Evolutionary conservation across 176 grass and related monocot genomes (phyloP).

Genomic region (Poa annua): DNA sequence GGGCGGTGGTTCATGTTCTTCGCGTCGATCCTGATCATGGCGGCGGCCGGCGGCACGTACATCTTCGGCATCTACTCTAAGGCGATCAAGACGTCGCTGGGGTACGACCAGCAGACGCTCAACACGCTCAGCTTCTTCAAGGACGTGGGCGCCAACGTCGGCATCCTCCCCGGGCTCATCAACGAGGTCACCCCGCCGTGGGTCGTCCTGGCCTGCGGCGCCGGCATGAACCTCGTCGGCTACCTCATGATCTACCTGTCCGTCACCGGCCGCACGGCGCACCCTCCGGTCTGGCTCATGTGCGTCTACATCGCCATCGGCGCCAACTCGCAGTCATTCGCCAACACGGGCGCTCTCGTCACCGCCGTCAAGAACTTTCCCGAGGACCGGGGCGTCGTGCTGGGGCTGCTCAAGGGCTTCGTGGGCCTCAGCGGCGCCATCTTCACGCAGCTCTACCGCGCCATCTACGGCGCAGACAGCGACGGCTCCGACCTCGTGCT

Average conservation of each 20-base stretch:
- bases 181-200: slow-evolving; percentile 69
- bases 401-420: slow-evolving; percentile 77
- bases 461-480: slow-evolving; percentile 56
- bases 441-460: slow-evolving; percentile 83
- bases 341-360: slow-evolving; percentile 76
- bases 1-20: slow-evolving; percentile 90
- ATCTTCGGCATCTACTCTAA: slow-evolving; percentile 81
- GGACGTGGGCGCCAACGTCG: slow-evolving; percentile 76
- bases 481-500: slow-evolving; percentile 62
- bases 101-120: slow-evolving; percentile 80
- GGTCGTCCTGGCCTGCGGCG: slow-evolving; percentile 56
- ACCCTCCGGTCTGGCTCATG: slow-evolving; percentile 70
- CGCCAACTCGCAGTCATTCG: slow-evolving; percentile 77
- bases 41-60: slow-evolving; percentile 70
- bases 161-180: slow-evolving; percentile 65
- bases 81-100: slow-evolving; percentile 67
- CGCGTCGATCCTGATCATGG: slow-evolving; percentile 72
- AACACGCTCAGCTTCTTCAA: slow-evolving; percentile 90
- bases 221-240: slow-evolving; percentile 72
- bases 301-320: slow-evolving; percentile 76
- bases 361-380: slow-evolving; percentile 81
- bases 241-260: slow-evolving; percentile 87
- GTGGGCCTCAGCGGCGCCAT: slow-evolving; percentile 83
- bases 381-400: slow-evolving; percentile 64
- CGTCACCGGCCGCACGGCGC: slow-evolving; percentile 43